phyloP scores from a whole-genome alignment of 179 eudicot species.

The Corrigiola litoralis region DNA sequence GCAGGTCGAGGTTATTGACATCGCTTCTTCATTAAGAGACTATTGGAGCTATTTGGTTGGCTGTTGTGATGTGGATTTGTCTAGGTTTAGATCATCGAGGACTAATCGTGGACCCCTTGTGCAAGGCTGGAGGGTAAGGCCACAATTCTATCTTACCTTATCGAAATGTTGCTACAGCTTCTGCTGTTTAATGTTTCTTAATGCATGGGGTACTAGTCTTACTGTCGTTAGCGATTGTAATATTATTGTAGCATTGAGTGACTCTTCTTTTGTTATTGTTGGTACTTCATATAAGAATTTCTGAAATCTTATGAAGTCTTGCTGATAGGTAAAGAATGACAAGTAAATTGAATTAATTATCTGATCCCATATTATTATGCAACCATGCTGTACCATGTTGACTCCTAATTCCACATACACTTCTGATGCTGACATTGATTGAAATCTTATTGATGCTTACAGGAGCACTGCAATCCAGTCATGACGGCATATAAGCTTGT shows the following conservation, averaged over 20 bases:
- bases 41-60: constrained; percentile 57
- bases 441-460: constrained; percentile 7
- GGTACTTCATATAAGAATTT: no score
- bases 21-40: constrained; percentile 42
- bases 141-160: background rate
- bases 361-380: no score
- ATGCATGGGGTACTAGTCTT: no score
- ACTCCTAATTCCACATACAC: background rate
- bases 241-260: no score
- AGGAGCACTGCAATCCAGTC: constrained; percentile 49
- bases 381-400: no score
- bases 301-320: no score
- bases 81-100: constrained; percentile 43
- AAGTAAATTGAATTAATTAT: no score
- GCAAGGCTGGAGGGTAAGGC: constrained; percentile 61
- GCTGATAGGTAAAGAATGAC: no score
- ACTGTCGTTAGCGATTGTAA: no score
- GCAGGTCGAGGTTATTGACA: constrained; percentile 53
- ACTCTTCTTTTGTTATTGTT: no score
- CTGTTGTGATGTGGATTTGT: constrained; percentile 35
- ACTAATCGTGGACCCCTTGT: constrained; percentile 60
- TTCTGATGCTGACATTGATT: background rate
- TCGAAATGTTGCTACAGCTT: no score
- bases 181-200: no score
- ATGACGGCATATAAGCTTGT: constrained; percentile 68